Base-by-base conservation (phyloP, 2,329 filamentous ascomycete genomes). In the Fusarium subtropicale region DNA sequence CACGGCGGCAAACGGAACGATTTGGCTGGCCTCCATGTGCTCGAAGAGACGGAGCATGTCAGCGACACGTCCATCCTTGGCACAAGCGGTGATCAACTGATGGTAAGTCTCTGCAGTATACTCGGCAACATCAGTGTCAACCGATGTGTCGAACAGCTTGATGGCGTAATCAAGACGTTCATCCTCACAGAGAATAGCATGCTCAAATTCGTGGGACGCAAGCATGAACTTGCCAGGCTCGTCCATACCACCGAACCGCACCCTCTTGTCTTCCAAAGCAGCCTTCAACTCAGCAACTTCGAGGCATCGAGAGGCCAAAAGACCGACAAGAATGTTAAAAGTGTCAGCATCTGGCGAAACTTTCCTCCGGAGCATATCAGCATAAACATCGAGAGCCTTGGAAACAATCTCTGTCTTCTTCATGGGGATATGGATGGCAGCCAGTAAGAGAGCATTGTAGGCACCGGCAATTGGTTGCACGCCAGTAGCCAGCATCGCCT, bases 341-440 rank as follows among this genome's bases (percentile, higher is more conserved):
- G 95, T 98, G 60, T 92, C 88, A 56, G 90, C 89, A 77, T 97
- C 91, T 10, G 95, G 94, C 22, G 87, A 82, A 26, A 98, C 90
- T 72, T 91, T 91, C 69, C 94, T 91, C 70, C 91, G 90, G 72
- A 97, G 89, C 96, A 99, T 98, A 78, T 98, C 94, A 18, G 94
- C 91, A 79, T 98, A 99, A 54, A 99, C 92, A 81, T 97, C 94
- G 54, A 98, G 86, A 7, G 93, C 94, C 82, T 97, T 97, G 66
- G 93, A 91, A 16, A 97, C 92, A 54, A 96, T 89, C 81, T 97
- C 92, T 56, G 91, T 91, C 79, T 90, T 92, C 78, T 92, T 90
- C 26, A 86, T 85, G 10, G 94, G 92, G 20, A 97, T 87, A 72
- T 93, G 87, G 66, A 97, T 93, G 16, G 94, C 94, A 8, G 96